Evolutionary conservation across 768 basidiomycete species (phyloP), one percentile per base, ranked within the genome.

Genomic region (Podaxis rugospora): DNA sequence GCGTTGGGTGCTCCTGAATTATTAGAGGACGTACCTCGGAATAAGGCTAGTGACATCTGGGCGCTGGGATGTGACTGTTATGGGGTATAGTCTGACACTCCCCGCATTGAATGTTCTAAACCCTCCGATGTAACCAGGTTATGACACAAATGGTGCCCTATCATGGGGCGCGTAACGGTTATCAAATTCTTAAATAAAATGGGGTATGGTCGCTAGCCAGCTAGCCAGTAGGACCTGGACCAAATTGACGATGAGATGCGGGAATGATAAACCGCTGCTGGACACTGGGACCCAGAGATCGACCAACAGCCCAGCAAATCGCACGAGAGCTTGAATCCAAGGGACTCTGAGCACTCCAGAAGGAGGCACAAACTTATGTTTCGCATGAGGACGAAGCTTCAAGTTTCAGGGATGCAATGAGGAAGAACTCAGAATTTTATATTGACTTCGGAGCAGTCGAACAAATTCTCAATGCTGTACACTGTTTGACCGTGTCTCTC

Each of bases 31-130:
- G 7, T 25, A 16, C 6, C 27, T 6, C 18, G 11, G 5, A 35
- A 16, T 21, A 35, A 52, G 11, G 64, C 62, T 4, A 63, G 61
- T 50, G 65, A 66, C 28, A 51, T 65, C 27, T 66, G 65, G 47
- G 55, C 64, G 27, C 53, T 65, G 56, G 61, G 57, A n/a, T 62
- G 65, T 44, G 61, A 60, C 5, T 59, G 55, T 14, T 66, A 59
- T 37, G 64, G 65, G 50, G 65, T 64, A 36, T 18, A 4, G 2
- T 13, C 47, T 23, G 7, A 27, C 13, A 13, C 18, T 49, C 18
- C 2, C 18, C 11, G 5, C 2, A 1, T 25, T 4, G 18, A 11
- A 27, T 7, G 2, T 13, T 23, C 18, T 25, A 27, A 49, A 6
- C 18, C 5, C 47, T 3, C 21, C 13, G 11, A 9, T 25, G 40